These are phyloP conservation scores for Lentinula novae-zelandiae DNA, from an alignment of 1,284 basidiomycete species.

Conservation along the genomic window DNA sequence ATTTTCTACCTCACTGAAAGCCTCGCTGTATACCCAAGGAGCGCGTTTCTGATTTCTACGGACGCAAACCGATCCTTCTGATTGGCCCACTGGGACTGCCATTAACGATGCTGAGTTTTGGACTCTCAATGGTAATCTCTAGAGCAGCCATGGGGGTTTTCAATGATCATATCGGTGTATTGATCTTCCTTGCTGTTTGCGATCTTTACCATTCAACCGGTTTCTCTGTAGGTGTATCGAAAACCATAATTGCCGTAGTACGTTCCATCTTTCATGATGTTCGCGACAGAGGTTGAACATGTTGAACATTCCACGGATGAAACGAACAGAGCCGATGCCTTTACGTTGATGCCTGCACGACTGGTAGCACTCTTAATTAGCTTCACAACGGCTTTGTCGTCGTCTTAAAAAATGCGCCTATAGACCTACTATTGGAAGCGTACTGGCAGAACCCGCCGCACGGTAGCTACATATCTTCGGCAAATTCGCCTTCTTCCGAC, in stretches of 20 bases:
- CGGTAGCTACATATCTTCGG: constrained; percentile 38
- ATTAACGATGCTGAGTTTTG: constrained; percentile 6
- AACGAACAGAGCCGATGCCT: background rate
- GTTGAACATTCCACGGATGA: background rate
- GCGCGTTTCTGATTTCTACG: constrained; percentile 1
- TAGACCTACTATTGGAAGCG: constrained; percentile 34
- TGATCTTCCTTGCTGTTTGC: constrained; percentile 1
- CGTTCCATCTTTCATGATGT: no score
- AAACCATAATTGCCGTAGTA: constrained; percentile 3
- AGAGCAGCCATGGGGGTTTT: constrained; percentile 6
- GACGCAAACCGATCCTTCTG: constrained; percentile 6
- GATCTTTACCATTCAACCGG: background rate
- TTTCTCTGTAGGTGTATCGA: background rate
- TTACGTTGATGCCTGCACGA: constrained; percentile 1
- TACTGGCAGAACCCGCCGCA: constrained; percentile 37
- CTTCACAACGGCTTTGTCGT: no score
- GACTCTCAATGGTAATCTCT: constrained; percentile 5
- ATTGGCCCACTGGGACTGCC: constrained; percentile 1
- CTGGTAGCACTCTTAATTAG: background rate
- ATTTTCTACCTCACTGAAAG: constrained; percentile 3
- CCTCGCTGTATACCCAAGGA: constrained; percentile 2
- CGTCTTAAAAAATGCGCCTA: background rate
- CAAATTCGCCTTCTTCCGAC: constrained; percentile 32
- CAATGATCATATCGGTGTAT: constrained; percentile 12
- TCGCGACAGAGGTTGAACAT: no score